These are phyloP conservation scores for Talaromyces adpressus DNA, from an alignment of 495 filamentous ascomycete species.

Conservation along the genomic window DNA sequence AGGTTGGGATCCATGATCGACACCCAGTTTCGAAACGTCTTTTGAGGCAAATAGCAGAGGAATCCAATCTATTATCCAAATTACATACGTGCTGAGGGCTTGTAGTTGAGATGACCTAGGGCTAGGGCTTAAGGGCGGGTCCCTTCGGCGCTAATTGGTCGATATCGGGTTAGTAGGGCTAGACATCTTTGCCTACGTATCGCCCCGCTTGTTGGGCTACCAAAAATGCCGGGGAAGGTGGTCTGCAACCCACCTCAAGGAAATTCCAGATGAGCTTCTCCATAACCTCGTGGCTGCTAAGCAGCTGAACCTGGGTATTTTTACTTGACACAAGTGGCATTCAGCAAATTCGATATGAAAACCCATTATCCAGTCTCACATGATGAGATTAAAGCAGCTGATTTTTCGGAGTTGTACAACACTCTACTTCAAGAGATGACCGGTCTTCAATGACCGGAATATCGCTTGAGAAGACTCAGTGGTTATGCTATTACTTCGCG, in stretches of 20 bases:
- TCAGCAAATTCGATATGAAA: slow-evolving; percentile 73
- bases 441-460: slow-evolving; percentile 56
- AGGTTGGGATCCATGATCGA: too few relatives aligned
- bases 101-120: not conserved
- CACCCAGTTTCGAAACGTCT: too few relatives aligned
- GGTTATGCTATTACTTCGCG: slow-evolving; percentile 60
- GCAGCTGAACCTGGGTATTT: slow-evolving; percentile 61
- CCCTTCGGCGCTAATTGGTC: too few relatives aligned
- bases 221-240: slow-evolving; percentile 24
- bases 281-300: slow-evolving; percentile 54
- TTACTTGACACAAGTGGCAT: slow-evolving; percentile 62
- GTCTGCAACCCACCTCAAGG: too few relatives aligned
- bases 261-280: slow-evolving; percentile 57
- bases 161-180: not conserved
- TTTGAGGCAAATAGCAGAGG: too few relatives aligned
- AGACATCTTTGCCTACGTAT: too few relatives aligned
- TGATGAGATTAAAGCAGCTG: slow-evolving; percentile 53
- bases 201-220: too few relatives aligned
- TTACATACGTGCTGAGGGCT: too few relatives aligned
- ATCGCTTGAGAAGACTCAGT: slow-evolving; percentile 53
- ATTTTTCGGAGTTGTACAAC: slow-evolving; percentile 64
- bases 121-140: not conserved
- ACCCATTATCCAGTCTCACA: slow-evolving; percentile 65
- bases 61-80: too few relatives aligned
- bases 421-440: slow-evolving; percentile 57